Evolutionary conservation across 2,329 filamentous ascomycete species (phyloP).

Genomic region (Leptographium flavum): DNA sequence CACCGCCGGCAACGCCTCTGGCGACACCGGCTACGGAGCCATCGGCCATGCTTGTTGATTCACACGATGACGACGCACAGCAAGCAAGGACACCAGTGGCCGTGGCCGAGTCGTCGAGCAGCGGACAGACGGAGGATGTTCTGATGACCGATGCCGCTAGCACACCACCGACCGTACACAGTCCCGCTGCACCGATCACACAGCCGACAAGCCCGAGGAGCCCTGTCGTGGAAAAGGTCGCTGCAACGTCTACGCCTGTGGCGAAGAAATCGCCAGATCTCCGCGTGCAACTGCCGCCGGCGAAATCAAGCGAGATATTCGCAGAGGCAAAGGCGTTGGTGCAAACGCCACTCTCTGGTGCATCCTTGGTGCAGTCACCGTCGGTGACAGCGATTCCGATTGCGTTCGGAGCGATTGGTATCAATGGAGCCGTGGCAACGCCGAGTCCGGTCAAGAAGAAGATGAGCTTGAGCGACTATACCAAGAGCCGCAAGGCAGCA

Average conservation of each 20-base stretch:
- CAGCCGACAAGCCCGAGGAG: neutral
- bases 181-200: neutral
- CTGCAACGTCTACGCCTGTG: neutral
- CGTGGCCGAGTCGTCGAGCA: neutral
- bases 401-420: constrained; percentile 25
- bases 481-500: constrained; percentile 41
- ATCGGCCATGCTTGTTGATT: neutral
- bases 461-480: constrained; percentile 51
- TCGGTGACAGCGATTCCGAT: constrained; percentile 27
- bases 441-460: constrained; percentile 54
- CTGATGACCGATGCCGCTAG: constrained; percentile 11
- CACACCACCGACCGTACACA: neutral
- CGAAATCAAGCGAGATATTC: constrained; percentile 18
- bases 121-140: constrained; percentile 10
- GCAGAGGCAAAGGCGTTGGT: constrained; percentile 28
- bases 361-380: constrained; percentile 33
- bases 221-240: neutral
- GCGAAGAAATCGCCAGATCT: constrained; percentile 30
- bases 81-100: neutral
- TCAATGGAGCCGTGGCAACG: constrained; percentile 25
- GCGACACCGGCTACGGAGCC: too few relatives aligned
- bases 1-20: too few relatives aligned
- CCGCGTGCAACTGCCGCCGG: constrained; percentile 39
- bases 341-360: constrained; percentile 29
- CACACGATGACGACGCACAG: neutral